Base-by-base conservation (phyloP, 164 flowering plant genomes). In the Annona squamosa region DNA sequence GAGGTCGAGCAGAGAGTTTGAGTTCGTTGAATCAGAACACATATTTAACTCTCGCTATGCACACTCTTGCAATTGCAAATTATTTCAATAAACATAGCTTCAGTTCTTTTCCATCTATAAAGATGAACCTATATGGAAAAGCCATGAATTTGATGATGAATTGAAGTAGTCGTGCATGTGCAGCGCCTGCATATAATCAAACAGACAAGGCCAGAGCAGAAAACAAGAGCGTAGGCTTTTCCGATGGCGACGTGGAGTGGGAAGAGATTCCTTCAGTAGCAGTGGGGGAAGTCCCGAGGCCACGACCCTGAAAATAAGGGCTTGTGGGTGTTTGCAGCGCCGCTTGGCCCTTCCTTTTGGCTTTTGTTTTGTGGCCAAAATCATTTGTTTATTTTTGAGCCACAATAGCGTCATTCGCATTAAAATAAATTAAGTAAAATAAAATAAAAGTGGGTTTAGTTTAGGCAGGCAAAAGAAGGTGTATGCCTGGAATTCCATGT, bases 221-320 rank as follows among this genome's bases (percentile, higher is more conserved):
- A 52, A 52, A 52, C 9, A 10, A 10, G 59, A 52, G 9, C 59
- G 13, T 16, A 52, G 59, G 37, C 37, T 26, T 26, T 26, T 26
- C 37, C 37, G 37, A 26, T 26, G 37, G 37, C 37, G 37, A 26
- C 37, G n/a, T 63, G 84, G 82, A 84, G 81, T 83, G 86, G 48
- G 1, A 45, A 65, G 67, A 84, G 89, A 86, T 84, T 86, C 89
- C 37, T 26, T 26, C 1, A 26, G 37, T 26, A 26, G 37, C 81
- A 69, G 2, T 42, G 83, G 78, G 77, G 85, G 76, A 70, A 44
- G 74, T 81, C 86, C 89, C 89, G 71, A 86, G 75, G 82, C 74
- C 85, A 82, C 82, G 74, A 80, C 86, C 87, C 87, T 85, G 69
- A 77, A 83, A 79, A 70, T 82, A 72, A 74, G 87, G 77, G 79